Evolutionary conservation across 2,329 filamentous ascomycete genomes (phyloP).

Genomic region (Phaeosphaeria sp.): DNA sequence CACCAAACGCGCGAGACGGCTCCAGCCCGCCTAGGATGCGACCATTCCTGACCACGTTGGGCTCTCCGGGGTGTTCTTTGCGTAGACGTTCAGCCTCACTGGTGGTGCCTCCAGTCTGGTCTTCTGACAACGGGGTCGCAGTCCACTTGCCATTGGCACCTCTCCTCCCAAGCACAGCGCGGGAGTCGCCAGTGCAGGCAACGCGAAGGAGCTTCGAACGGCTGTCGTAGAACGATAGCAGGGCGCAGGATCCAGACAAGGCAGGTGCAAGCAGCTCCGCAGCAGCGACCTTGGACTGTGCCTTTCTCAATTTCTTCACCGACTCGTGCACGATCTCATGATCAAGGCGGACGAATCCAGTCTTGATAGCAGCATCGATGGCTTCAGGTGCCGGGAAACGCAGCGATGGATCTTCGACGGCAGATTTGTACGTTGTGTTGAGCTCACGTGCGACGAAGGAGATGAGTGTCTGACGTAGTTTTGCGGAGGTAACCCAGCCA

Average conservation of each 20-base stretch:
- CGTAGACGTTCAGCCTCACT: conserved; percentile 84
- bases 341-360: conserved; percentile 86
- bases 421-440: conserved; percentile 87
- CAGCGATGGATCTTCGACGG: conserved; percentile 63
- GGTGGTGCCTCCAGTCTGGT: conserved; percentile 90
- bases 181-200: conserved; percentile 94
- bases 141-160: conserved; percentile 85
- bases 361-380: conserved; percentile 90
- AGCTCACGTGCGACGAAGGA: conserved; percentile 91
- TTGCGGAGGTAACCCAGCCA: conserved; percentile 97
- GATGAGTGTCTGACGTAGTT: conserved; percentile 89
- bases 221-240: conserved; percentile 95
- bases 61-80: conserved; percentile 86
- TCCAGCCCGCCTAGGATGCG: conserved; percentile 91
- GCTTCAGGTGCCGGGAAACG: conserved; percentile 76
- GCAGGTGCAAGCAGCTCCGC: conserved; percentile 92
- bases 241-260: conserved; percentile 93
- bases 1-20: conserved; percentile 92
- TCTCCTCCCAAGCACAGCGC: conserved; percentile 87
- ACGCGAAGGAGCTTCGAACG: conserved; percentile 86
- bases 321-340: conserved; percentile 94
- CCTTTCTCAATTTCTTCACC: conserved; percentile 87
- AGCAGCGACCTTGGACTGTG: conserved; percentile 86
- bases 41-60: conserved; percentile 85
- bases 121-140: conserved; percentile 85